Evolutionary conservation across 768 basidiomycete species (phyloP).

Genomic region (Peribolospora baueri): DNA sequence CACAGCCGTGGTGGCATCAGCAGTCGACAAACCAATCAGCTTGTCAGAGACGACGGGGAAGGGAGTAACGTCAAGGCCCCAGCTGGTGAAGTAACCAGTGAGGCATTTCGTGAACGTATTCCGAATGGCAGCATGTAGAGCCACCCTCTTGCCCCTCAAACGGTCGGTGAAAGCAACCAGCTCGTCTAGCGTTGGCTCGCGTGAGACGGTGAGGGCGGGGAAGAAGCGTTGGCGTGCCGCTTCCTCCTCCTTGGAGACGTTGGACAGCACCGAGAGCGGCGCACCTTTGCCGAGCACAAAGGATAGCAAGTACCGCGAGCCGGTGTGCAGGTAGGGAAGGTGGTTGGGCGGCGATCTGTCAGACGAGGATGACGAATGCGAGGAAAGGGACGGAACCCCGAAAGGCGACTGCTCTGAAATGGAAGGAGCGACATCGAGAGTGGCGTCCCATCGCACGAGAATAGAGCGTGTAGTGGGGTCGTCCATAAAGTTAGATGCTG

Average conservation of each 20-base stretch:
- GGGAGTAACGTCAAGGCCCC: constrained; percentile 86
- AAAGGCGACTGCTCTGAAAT: constrained; percentile 9
- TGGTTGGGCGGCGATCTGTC: constrained; percentile 13
- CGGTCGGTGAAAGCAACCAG: constrained; percentile 49
- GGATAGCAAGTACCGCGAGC: constrained; percentile 34
- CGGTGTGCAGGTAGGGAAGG: constrained; percentile 27
- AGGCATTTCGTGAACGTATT: constrained; percentile 79
- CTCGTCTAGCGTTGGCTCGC: constrained; percentile 58
- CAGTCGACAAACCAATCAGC: constrained; percentile 5
- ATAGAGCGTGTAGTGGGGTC: too few species aligned
- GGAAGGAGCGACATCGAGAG: constrained; percentile 32
- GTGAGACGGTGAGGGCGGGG: constrained; percentile 28
- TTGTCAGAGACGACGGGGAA: constrained; percentile 21
- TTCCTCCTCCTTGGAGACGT: constrained; percentile 28
- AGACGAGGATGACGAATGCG: neutral
- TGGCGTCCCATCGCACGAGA: constrained; percentile 24
- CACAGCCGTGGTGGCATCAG: constrained; percentile 1
- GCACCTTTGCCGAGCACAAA: constrained; percentile 29
- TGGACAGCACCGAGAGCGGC: constrained; percentile 29
- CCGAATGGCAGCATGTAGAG: constrained; percentile 59
- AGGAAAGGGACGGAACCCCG: neutral
- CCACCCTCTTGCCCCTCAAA: constrained; percentile 57
- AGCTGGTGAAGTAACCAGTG: constrained; percentile 72
- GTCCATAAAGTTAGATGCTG: too few species aligned
- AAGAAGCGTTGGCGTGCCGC: constrained; percentile 24